Evolutionary conservation across 768 basidiomycete genomes (phyloP).

Genomic region (Chiua virens): DNA sequence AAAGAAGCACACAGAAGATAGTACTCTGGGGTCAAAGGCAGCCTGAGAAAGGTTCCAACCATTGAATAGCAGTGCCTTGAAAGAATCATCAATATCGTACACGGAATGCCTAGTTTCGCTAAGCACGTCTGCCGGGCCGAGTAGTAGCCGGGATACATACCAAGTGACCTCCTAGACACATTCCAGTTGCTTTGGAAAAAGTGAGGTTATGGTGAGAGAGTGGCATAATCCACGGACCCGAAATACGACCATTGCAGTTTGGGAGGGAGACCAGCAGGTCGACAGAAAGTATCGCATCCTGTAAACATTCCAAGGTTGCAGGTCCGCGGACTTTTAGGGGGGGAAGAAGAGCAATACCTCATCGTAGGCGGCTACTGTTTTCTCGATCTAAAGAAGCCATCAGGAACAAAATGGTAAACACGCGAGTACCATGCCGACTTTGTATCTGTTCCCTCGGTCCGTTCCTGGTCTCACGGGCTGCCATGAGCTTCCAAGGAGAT

Average conservation of each 20-base stretch:
- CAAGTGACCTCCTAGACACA: constrained; percentile 88
- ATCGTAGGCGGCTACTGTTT: constrained; percentile 83
- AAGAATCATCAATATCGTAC: constrained; percentile 28
- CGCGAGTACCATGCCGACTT: constrained; percentile 44
- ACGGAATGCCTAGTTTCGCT: constrained; percentile 47
- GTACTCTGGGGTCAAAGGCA: constrained; percentile 82
- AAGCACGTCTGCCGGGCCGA: background rate
- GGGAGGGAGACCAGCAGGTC: constrained; percentile 69
- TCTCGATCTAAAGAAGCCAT: constrained; percentile 68
- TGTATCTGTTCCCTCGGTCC: constrained; percentile 90
- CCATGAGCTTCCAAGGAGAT: constrained; percentile 1
- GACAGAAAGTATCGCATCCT: constrained; percentile 80
- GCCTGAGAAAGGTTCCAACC: constrained; percentile 46
- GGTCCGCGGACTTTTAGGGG: background rate
- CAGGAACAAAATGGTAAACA: background rate
- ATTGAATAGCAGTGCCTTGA: constrained; percentile 1
- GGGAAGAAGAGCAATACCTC: constrained; percentile 50
- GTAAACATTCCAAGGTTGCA: background rate
- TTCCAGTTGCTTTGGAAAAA: constrained; percentile 65
- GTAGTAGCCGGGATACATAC: constrained; percentile 42
- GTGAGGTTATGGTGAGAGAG: constrained; percentile 1
- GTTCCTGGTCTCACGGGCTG: constrained; percentile 50
- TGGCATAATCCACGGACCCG: constrained; percentile 45
- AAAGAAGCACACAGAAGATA: constrained; percentile 90
- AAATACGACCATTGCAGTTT: constrained; percentile 92